Percentiles rank a stretch among this genome's conserved stretches.
phyloP scores from a whole-genome alignment of 371 early-diverging fungal genomes.

The Mycotypha africana region DNA sequence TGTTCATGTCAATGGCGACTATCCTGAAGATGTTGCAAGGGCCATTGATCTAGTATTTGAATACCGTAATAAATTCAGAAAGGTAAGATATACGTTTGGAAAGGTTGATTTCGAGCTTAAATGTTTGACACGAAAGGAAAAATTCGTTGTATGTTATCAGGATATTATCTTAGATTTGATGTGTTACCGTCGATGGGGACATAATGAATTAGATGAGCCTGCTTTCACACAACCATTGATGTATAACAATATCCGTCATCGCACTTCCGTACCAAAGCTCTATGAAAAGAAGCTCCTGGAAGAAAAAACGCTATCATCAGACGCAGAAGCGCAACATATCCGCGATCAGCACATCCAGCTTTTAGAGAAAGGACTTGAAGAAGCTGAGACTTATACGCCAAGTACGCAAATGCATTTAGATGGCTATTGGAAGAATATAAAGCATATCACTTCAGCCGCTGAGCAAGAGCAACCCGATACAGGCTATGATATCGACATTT shows the following conservation, averaged over 20 bases:
- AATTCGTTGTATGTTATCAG: conserved; percentile 12
- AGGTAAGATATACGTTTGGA: no score
- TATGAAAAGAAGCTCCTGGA: conserved; percentile 72
- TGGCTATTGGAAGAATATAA: conserved; percentile 69
- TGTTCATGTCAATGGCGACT: conserved; percentile 95
- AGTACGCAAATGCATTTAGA: conserved; percentile 49
- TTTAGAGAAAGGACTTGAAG: conserved; percentile 59
- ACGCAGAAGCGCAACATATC: conserved; percentile 45
- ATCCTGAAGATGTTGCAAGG: conserved; percentile 87
- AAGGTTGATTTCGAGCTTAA: no score
- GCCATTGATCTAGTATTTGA: conserved; percentile 85
- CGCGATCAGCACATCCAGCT: conserved; percentile 47
- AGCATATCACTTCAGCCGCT: conserved; percentile 21
- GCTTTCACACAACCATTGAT: conserved; percentile 95
- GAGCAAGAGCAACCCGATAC: conserved; percentile 32
- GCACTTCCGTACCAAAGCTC: conserved; percentile 73
- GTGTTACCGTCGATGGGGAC: conserved; percentile 93
- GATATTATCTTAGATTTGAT: conserved; percentile 91
- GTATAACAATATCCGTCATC: conserved; percentile 87
- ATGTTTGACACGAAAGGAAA: no score
- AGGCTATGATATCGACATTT: conserved; percentile 50
- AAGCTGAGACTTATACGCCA: conserved; percentile 36
- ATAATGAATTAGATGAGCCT: conserved; percentile 97
- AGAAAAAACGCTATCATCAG: conserved; percentile 28
- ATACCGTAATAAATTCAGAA: conserved; percentile 88